phyloP scores from a whole-genome alignment of 768 basidiomycete genomes.

The Ramaria sp. region DNA sequence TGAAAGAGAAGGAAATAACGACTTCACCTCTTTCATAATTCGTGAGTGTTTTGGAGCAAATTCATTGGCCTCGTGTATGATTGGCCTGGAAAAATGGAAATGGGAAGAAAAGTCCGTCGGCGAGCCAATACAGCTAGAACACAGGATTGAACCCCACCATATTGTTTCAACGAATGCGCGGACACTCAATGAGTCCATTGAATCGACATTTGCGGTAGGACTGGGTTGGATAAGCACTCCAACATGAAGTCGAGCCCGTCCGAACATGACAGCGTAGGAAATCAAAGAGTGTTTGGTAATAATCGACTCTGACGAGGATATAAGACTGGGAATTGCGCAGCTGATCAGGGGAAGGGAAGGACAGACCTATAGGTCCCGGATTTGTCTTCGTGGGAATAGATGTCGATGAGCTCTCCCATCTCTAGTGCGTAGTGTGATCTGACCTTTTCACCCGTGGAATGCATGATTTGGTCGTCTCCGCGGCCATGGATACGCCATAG shows the following conservation, averaged over 20 bases:
- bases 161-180: slow-evolving; percentile 22
- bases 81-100: slow-evolving; percentile 13
- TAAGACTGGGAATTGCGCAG: no score
- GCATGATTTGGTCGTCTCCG: slow-evolving; percentile 30
- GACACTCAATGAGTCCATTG: slow-evolving; percentile 19
- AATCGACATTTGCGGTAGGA: slow-evolving; percentile 21
- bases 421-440: no score
- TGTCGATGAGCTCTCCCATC: neutral
- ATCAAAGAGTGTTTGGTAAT: slow-evolving; percentile 26
- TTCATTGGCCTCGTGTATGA: slow-evolving; percentile 24
- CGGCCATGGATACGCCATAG: slow-evolving; percentile 28
- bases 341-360: neutral
- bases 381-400: slow-evolving; percentile 17
- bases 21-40: slow-evolving; percentile 33
- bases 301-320: neutral
- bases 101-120: neutral
- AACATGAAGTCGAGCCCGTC: slow-evolving; percentile 27
- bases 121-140: neutral
- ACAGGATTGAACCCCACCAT: slow-evolving; percentile 20
- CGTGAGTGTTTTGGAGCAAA: slow-evolving; percentile 28
- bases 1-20: neutral
- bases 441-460: slow-evolving; percentile 33
- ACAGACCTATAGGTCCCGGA: slow-evolving; percentile 19
- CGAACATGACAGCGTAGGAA: slow-evolving; percentile 26
- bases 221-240: slow-evolving; percentile 29